phyloP scores from a whole-genome alignment of 176 grass and related monocot genomes.

The Thinopyrum elongatum region DNA sequence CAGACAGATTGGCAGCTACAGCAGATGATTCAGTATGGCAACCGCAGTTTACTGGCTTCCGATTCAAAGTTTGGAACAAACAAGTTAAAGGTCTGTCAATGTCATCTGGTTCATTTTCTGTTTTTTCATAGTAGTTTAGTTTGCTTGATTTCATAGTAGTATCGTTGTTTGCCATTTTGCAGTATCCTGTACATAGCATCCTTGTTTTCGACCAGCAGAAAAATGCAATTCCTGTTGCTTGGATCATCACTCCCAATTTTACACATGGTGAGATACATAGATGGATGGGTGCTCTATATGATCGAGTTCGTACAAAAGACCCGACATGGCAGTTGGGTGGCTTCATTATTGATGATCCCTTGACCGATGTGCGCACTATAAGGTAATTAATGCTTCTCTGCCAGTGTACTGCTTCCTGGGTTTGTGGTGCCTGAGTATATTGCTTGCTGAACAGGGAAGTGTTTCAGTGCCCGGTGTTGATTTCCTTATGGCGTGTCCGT shows the following conservation, averaged over 20 bases:
- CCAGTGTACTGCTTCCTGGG: conserved; percentile 4
- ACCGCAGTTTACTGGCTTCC: conserved; percentile 71
- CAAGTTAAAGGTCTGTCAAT: conserved; percentile 79
- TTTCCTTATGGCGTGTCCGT: conserved; percentile 70
- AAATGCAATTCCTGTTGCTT: conserved; percentile 87
- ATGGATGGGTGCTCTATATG: conserved; percentile 93
- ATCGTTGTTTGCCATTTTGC: conserved; percentile 47
- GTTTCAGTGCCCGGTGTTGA: conserved; percentile 76
- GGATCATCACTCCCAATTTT: conserved; percentile 78
- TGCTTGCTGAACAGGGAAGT: conserved; percentile 60
- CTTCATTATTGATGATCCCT: conserved; percentile 92
- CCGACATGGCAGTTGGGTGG: conserved; percentile 92
- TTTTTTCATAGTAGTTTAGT: conserved; percentile 18
- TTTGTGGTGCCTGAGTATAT: conserved; percentile 33
- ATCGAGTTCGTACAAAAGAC: conserved; percentile 82
- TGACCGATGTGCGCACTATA: conserved; percentile 65
- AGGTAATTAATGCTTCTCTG: conserved; percentile 46
- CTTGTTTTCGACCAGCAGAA: conserved; percentile 85
- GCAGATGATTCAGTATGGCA: conserved; percentile 91
- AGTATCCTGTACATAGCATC: conserved; percentile 92
- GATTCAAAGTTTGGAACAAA: conserved; percentile 92
- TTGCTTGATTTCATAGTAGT: conserved; percentile 32
- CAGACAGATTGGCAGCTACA: conserved; percentile 98
- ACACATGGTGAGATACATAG: conserved; percentile 64
- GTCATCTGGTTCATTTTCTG: neutral